Base-by-base conservation (phyloP, 768 basidiomycete genomes). In the Filobasidium floriforme region DNA sequence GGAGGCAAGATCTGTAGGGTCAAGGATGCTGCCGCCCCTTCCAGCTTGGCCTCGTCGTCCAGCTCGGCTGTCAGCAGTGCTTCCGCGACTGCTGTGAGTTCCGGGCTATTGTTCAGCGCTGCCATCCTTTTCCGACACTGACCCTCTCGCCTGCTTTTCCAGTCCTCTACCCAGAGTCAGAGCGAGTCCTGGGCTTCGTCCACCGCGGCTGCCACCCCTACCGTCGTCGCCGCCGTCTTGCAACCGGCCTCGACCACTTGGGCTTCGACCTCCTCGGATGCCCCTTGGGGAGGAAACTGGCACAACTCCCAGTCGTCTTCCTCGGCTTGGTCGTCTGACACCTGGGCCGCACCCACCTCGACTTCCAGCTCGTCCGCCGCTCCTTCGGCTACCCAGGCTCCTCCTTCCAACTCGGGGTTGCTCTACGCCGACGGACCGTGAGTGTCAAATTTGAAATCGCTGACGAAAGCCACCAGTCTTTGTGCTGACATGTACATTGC, bases 1-100 rank as follows among this genome's bases (percentile, higher is more conserved):
- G 28, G 41, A 41, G 57, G 60, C 15, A 37, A 26, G 55, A 37
- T 19, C 40, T 61, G 60, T 41, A 61, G 43, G 43, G 43, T 62
- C 29, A 43, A 37, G 59, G 41, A 29, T 7, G 28, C 59, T 41
- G 59, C 54, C 24, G 15, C 54, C 6, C 15, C 54, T 32, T 57
- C 54, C 22, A 26, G 18, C 24, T 7, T 15, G 24, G 6, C 54
- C 4, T 37, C 32, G 32, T 37, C 32, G 32, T 37, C 32, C 32
- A 37, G 32, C 32, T 37, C 32, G 32, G 32, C 9, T 37, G 32
- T 37, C 9, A 37, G 32, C 24, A 24, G 24, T 26, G n/a, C 54
- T 57, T 32, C 54, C 5, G 2, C 54, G 12, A n/a, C 59, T 37
- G 37, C 59, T 18, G n/a, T 26, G 32, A 37, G 24, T 57, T 9